A percentile compares a stretch with the other conserved stretches of the same genome.
Evolutionary conservation across 495 filamentous ascomycete genomes (phyloP).

Genomic region (Lasiosphaeris hirsuta): DNA sequence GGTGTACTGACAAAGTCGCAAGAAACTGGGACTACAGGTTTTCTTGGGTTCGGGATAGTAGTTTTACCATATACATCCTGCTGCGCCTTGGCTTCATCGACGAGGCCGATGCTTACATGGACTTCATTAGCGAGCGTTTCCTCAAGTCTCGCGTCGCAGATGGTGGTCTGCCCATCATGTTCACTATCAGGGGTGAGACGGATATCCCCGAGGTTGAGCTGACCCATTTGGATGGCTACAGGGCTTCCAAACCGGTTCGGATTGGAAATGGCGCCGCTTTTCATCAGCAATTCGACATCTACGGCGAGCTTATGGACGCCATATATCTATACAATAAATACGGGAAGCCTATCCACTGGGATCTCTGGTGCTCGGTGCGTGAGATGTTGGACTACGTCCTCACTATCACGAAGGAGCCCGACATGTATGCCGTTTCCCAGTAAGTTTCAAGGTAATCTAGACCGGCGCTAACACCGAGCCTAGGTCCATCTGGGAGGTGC

Average conservation of each 20-base stretch:
- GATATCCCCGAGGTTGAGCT: conserved; percentile 67
- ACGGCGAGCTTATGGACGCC: conserved; percentile 70
- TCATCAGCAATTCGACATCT: conserved; percentile 73
- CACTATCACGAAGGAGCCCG: conserved; percentile 54
- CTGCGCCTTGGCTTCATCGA: conserved; percentile 69
- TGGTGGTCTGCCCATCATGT: conserved; percentile 70
- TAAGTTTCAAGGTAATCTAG: neutral
- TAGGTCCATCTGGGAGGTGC: conserved; percentile 69
- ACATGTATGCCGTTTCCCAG: conserved; percentile 45
- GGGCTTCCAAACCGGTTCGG: conserved; percentile 63
- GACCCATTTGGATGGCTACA: conserved; percentile 64
- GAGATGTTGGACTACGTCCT: conserved; percentile 47
- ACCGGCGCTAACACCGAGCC: neutral
- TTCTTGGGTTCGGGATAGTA: conserved; percentile 71
- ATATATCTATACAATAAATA: conserved; percentile 78
- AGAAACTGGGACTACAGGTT: conserved; percentile 79
- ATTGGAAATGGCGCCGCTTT: conserved; percentile 72
- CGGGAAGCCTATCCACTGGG: conserved; percentile 69
- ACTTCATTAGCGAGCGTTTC: conserved; percentile 67
- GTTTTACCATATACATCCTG: conserved; percentile 73
- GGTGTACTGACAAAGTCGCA: conserved; percentile 1
- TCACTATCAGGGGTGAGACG: conserved; percentile 67
- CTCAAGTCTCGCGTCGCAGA: conserved; percentile 44
- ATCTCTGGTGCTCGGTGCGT: conserved; percentile 52
- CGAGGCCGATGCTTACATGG: conserved; percentile 71